A percentile compares a stretch with the other conserved stretches of the same genome.
Evolutionary conservation across 139 green algal genomes (phyloP).

Genomic region (Chlamydomonas incerta): DNA sequence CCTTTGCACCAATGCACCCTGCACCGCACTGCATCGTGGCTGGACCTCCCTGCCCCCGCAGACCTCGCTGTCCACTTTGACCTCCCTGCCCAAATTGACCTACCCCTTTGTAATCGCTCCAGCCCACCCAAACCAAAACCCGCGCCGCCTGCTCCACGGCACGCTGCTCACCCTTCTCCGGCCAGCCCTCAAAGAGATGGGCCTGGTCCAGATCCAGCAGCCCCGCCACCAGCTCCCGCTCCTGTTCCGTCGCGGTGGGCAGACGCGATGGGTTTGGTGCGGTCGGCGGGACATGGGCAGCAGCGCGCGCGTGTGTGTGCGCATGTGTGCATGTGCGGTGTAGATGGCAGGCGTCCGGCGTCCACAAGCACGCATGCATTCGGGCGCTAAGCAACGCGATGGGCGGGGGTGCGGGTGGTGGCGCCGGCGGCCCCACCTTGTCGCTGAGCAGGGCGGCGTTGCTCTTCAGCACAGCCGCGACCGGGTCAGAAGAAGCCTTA

Average conservation of each 20-base stretch:
- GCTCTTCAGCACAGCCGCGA: conserved; percentile 45
- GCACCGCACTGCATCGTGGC: too few species aligned
- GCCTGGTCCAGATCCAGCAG: conserved; percentile 50
- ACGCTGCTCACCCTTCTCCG: conserved; percentile 15
- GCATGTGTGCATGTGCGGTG: too few species aligned
- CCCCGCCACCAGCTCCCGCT: conserved; percentile 38
- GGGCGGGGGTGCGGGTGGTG: too few species aligned
- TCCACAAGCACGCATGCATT: too few species aligned
- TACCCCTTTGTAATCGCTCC: too few species aligned
- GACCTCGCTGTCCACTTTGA: too few species aligned
- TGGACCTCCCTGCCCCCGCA: too few species aligned
- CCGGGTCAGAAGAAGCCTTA: conserved; percentile 8
- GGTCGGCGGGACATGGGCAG: background rate
- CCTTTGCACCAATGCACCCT: too few species aligned
- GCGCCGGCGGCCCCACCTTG: conserved; percentile 37
- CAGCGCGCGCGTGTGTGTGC: background rate
- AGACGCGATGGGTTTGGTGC: background rate
- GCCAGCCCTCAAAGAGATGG: conserved; percentile 50
- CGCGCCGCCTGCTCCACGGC: too few species aligned
- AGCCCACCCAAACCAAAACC: too few species aligned
- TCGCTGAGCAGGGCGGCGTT: conserved; percentile 54
- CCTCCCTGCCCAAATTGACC: too few species aligned
- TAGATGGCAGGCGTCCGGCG: background rate
- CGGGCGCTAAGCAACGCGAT: too few species aligned
- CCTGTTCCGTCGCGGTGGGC: background rate